These are phyloP conservation scores for Mycena crocata DNA, from an alignment of 768 basidiomycete genomes.

Conservation along the genomic window DNA sequence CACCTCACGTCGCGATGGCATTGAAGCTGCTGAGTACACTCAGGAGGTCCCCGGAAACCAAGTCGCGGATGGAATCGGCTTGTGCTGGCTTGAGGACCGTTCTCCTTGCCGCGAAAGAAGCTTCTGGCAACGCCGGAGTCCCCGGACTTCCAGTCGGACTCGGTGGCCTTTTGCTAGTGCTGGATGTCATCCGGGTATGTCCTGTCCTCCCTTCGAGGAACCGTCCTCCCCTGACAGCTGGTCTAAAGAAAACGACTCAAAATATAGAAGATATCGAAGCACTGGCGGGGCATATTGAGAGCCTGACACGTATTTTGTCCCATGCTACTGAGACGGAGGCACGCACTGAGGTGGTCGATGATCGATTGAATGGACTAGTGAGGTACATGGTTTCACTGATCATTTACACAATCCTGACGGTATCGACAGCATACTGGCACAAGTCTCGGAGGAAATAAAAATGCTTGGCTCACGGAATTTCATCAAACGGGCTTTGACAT, in stretches of 20 bases:
- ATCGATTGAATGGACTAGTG: background rate
- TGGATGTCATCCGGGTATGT: background rate
- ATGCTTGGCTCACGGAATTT: background rate
- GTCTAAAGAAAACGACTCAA: background rate
- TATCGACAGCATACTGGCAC: background rate
- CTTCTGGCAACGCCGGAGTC: background rate
- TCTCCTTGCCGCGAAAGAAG: constrained; percentile 5
- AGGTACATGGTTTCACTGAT: too few species aligned
- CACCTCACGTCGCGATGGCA: too few species aligned
- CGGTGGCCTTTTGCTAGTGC: background rate
- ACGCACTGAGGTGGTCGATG: background rate
- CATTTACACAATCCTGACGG: too few species aligned
- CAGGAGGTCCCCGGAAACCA: too few species aligned
- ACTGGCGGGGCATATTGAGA: background rate
- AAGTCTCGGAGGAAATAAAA: background rate
- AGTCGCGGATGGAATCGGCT: too few species aligned
- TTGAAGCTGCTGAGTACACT: too few species aligned
- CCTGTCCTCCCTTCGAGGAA: background rate
- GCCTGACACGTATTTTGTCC: background rate
- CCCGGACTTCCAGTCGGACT: background rate
- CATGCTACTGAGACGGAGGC: background rate
- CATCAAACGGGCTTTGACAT: background rate
- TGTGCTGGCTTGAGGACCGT: too few species aligned
- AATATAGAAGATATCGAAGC: background rate
- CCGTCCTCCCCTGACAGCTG: background rate